Evolutionary conservation across 495 filamentous ascomycete species (phyloP), one percentile per base, ranked within the genome.

Genomic region (Aspergillus sclerotioniger): DNA sequence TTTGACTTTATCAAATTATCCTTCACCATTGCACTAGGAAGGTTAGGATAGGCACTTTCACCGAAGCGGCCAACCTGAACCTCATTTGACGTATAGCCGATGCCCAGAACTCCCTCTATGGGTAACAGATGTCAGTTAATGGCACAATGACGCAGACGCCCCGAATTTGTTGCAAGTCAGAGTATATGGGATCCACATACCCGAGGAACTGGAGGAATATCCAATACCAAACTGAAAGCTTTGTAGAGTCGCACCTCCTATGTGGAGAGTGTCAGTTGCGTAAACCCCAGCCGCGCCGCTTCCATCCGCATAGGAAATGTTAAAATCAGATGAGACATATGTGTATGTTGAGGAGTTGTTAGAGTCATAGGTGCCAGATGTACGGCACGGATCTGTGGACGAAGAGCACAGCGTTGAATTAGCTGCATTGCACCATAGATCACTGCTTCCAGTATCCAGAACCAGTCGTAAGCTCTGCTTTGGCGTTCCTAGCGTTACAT

Each of bases 221-320:
- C 91, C 94, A 61, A 97, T 79, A 17, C 93, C 94, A 69, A 98
- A 94, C 68, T 96, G 91, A 43, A 96, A 79, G 44, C 76, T 70
- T 37, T 77, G 71, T 43, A 98, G 64, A 13, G 67, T 83, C 39
- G 76, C 69, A 25, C 77, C 80, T 1, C 86, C 90, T 58, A 98
- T 83, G 5, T 70, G 71, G 52, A 98, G 71, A 1, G 81, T 88
- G 67, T 98, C 94, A 2, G 82, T 86, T 9, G 84, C 90, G 71
- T 97, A 97, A 65, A 93, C 91, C 8, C 94, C 94, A 6, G 68
- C 63, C 0, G 93, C 90, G 35, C 84, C 89, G 1, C 89, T 87
- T 45, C 89, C 89, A 71, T 98, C 94, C 25, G 90, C 90, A 67
- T 98, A 98, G 8, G 84, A 85, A 56, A 98, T 97, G 63, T 93